A percentile compares a stretch with the other conserved stretches of the same genome.
Evolutionary conservation across 2,329 filamentous ascomycete species (phyloP).

Genomic region (Sclerotinia nivalis): DNA sequence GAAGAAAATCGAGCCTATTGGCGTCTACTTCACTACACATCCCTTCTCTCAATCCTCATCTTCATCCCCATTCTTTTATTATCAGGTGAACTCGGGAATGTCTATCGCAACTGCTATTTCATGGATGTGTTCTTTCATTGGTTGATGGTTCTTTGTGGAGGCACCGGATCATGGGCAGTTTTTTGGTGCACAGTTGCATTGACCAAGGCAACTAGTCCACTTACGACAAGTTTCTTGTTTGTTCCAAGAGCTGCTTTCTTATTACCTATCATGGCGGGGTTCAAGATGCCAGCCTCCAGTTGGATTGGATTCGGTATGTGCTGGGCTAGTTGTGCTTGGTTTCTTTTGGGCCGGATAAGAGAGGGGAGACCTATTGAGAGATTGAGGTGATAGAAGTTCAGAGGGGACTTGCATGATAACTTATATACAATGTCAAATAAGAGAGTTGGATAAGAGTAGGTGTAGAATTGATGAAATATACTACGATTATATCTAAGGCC

Average conservation of each 20-base stretch:
- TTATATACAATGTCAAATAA: not conserved
- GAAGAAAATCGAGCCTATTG: slow-evolving; percentile 54
- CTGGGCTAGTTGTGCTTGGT: slow-evolving; percentile 53
- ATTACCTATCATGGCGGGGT: slow-evolving; percentile 48
- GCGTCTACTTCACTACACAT: slow-evolving; percentile 54
- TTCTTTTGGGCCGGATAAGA: slow-evolving; percentile 47
- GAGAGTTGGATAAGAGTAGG: not conserved
- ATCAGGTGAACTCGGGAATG: slow-evolving; percentile 51
- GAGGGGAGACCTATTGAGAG: slow-evolving; percentile 38
- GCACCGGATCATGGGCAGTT: slow-evolving; percentile 50
- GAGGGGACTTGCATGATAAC: not conserved
- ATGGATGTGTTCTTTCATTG: slow-evolving; percentile 57
- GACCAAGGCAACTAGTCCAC: slow-evolving; percentile 51
- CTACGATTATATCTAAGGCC: not conserved
- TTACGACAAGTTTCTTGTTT: slow-evolving; percentile 52
- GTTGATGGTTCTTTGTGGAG: slow-evolving; percentile 53
- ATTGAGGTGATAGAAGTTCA: slow-evolving; percentile 27
- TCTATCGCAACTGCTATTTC: slow-evolving; percentile 54
- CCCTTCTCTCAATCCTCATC: slow-evolving; percentile 50
- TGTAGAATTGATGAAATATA: not conserved
- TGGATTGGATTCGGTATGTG: slow-evolving; percentile 54
- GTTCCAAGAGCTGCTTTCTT: slow-evolving; percentile 52
- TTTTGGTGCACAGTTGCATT: slow-evolving; percentile 51
- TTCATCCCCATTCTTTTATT: slow-evolving; percentile 52
- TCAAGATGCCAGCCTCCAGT: slow-evolving; percentile 51